A percentile compares a stretch with the other conserved stretches of the same genome.
Evolutionary conservation across 305 asterid species (phyloP).

Genomic region (Nicotiana rustica): DNA sequence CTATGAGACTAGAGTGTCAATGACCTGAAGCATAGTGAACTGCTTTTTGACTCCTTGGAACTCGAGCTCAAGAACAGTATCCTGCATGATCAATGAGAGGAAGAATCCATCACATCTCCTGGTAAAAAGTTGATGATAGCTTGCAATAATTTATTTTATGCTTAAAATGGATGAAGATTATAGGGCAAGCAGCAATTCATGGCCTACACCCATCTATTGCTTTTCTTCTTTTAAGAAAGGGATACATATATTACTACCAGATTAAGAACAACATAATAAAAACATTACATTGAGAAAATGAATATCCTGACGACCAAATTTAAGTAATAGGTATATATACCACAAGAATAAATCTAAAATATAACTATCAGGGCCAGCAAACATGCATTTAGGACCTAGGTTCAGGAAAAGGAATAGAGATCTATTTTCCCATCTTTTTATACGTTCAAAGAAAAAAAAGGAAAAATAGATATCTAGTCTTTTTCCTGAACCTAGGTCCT

Average conservation of each 20-base stretch:
- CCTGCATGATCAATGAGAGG: slow-evolving; percentile 59
- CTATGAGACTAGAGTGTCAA: slow-evolving; percentile 13
- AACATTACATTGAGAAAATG: neutral
- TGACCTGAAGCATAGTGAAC: slow-evolving; percentile 97
- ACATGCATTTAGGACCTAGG: neutral
- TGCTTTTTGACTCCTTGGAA: slow-evolving; percentile 94
- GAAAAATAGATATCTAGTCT: neutral
- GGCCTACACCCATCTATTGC: neutral
- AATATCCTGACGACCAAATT: neutral
- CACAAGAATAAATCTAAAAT: neutral
- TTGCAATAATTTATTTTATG: slow-evolving; percentile 1
- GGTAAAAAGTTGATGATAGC: neutral
- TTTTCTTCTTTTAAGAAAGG: neutral
- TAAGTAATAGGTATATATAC: neutral
- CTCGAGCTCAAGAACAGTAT: slow-evolving; percentile 97
- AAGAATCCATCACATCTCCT: slow-evolving; percentile 19
- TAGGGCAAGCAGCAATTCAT: neutral
- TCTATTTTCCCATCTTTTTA: neutral
- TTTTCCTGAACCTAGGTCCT: slow-evolving; percentile 12
- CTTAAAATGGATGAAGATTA: neutral
- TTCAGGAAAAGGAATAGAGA: slow-evolving; percentile 1
- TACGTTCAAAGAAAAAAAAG: neutral
- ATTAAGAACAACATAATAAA: neutral
- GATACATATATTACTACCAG: neutral
- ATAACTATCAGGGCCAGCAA: neutral